phyloP scores from a whole-genome alignment of 805 yeast species.

The Yarrowia sp. region DNA sequence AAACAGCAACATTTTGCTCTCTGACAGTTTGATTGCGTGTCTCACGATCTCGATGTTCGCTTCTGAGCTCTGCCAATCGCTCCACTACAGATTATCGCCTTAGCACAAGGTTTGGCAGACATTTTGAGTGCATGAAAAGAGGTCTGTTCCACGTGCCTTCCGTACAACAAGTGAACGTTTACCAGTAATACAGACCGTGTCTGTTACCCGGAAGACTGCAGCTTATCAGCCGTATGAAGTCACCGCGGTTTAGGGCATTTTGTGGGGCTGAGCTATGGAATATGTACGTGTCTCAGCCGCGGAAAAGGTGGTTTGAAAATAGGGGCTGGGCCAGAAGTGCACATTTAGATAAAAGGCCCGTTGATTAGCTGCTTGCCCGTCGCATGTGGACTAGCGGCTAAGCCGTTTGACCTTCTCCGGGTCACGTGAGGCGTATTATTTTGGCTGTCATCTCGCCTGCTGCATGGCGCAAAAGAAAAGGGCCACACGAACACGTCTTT shows the following conservation, averaged over 20 bases:
- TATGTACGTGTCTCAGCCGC: neutral
- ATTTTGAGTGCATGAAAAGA: neutral
- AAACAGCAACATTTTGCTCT: too few species aligned
- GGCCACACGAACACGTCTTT: neutral
- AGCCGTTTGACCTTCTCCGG: neutral
- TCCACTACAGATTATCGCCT: neutral
- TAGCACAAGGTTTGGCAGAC: neutral
- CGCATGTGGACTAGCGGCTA: neutral
- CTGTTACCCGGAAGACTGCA: neutral
- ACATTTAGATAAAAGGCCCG: neutral
- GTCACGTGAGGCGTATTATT: neutral
- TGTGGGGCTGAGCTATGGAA: slow-evolving; percentile 14
- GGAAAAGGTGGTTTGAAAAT: neutral
- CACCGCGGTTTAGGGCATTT: neutral
- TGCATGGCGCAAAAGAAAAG: neutral
- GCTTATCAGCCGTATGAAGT: slow-evolving; percentile 7
- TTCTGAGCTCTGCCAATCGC: too few species aligned
- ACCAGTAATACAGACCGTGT: neutral
- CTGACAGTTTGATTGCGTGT: too few species aligned
- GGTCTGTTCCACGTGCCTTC: neutral
- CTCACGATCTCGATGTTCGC: too few species aligned
- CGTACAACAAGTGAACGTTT: neutral
- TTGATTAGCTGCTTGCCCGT: too few species aligned
- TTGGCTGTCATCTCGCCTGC: neutral
- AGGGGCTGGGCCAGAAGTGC: neutral